These are phyloP conservation scores for Microbotryum scabiosae DNA, from an alignment of 1,284 basidiomycete species.

Conservation along the genomic window DNA sequence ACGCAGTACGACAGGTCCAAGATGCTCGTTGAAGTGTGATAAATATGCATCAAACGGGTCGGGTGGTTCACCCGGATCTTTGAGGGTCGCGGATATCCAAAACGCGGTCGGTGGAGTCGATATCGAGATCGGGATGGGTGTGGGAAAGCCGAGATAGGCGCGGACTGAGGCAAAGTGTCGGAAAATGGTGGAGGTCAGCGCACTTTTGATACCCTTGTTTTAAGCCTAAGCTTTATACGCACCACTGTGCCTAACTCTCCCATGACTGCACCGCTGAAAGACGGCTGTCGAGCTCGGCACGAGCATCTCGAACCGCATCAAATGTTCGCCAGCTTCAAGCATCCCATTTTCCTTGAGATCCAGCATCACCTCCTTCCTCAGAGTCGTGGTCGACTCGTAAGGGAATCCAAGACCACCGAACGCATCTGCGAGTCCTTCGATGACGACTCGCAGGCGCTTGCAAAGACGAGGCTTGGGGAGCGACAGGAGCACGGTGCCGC, in stretches of 20 bases:
- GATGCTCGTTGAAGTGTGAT: background rate
- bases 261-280: conserved; percentile 10
- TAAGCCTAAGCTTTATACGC: background rate
- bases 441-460: too few species aligned
- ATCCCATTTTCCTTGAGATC: too few species aligned
- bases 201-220: too few species aligned
- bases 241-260: conserved; percentile 15
- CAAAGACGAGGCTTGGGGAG: too few species aligned
- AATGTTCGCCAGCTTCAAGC: too few species aligned
- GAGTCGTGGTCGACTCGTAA: too few species aligned
- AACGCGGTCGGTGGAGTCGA: background rate
- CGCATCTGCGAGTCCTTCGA: too few species aligned
- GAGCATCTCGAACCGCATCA: background rate
- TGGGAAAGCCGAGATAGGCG: conserved; percentile 6
- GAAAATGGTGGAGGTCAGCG: background rate
- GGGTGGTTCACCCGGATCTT: background rate
- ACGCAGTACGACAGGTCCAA: conserved; percentile 18
- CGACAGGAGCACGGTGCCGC: too few species aligned
- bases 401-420: too few species aligned
- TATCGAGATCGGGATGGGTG: background rate
- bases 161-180: background rate
- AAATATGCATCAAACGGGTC: background rate
- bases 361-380: too few species aligned
- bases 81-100: conserved; percentile 16
- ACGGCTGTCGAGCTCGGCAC: conserved; percentile 16